phyloP scores from a whole-genome alignment of 179 eudicot genomes.

The Gypsophila paniculata region DNA sequence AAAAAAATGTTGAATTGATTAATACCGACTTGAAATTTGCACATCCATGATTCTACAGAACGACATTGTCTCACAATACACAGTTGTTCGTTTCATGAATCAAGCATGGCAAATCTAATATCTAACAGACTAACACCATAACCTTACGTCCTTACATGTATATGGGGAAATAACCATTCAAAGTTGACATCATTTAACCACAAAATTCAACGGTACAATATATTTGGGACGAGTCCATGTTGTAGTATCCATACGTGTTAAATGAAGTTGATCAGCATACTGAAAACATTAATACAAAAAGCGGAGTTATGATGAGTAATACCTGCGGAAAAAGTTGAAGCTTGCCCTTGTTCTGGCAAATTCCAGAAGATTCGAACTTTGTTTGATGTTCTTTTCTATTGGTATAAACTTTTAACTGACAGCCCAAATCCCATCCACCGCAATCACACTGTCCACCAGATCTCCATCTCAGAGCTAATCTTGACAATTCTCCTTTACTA shows the following conservation, averaged over 20 bases:
- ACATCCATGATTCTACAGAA: background rate
- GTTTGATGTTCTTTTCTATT: conserved; percentile 27
- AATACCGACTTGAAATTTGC: background rate
- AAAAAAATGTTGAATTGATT: conserved; percentile 4
- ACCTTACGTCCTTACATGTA: too few relatives aligned
- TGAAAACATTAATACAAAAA: background rate
- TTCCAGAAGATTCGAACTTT: conserved; percentile 21
- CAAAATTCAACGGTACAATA: too few relatives aligned
- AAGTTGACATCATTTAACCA: too few relatives aligned
- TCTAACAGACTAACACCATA: too few relatives aligned
- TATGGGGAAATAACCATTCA: too few relatives aligned
- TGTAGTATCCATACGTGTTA: too few relatives aligned
- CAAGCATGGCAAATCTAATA: too few relatives aligned
- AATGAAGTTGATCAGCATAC: background rate
- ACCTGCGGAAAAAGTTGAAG: conserved; percentile 76
- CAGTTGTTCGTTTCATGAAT: too few relatives aligned
- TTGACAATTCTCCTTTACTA: conserved; percentile 69
- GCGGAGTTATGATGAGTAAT: background rate
- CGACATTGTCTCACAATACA: too few relatives aligned
- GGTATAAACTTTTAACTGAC: conserved; percentile 50
- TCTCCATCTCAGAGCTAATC: conserved; percentile 71
- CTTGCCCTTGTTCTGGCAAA: conserved; percentile 20
- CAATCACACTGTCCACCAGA: conserved; percentile 87
- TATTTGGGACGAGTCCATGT: too few relatives aligned
- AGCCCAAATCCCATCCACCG: conserved; percentile 97